phyloP scores from a whole-genome alignment of 768 basidiomycete genomes.

The Mycena belliarum region DNA sequence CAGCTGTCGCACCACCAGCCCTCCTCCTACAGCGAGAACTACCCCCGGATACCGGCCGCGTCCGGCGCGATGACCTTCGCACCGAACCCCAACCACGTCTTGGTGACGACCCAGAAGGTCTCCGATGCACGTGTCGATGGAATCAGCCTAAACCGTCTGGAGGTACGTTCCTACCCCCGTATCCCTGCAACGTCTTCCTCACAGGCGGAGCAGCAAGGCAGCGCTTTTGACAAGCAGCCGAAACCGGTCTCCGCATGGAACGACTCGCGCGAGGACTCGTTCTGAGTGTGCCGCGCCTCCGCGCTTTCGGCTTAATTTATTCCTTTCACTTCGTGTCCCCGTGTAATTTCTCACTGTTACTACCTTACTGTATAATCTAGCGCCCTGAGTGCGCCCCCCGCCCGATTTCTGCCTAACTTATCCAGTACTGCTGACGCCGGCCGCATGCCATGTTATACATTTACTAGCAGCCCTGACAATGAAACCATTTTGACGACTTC shows the following conservation, averaged over 20 bases:
- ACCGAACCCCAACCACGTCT: slow-evolving; percentile 1
- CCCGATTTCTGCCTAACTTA: background rate
- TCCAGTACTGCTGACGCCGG: background rate
- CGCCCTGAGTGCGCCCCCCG: background rate
- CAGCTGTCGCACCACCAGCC: background rate
- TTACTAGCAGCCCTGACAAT: too few relatives aligned
- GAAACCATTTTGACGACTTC: too few relatives aligned
- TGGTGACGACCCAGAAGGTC: slow-evolving; percentile 10
- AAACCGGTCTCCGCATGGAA: slow-evolving; percentile 2
- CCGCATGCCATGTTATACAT: background rate
- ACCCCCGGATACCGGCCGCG: background rate
- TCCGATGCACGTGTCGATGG: slow-evolving; percentile 3
- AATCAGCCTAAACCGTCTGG: slow-evolving; percentile 14
- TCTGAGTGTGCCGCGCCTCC: background rate
- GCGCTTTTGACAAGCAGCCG: background rate
- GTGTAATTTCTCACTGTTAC: too few relatives aligned
- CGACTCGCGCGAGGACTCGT: background rate
- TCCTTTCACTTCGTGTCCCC: background rate
- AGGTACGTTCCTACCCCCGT: background rate
- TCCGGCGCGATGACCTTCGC: slow-evolving; percentile 15
- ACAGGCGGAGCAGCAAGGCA: background rate
- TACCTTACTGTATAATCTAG: background rate
- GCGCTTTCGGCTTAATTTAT: slow-evolving; percentile 5
- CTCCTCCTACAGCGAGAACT: slow-evolving; percentile 9
- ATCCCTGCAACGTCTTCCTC: background rate